Base-by-base conservation (phyloP, 805 yeast genomes). In the Candida oleophila region DNA sequence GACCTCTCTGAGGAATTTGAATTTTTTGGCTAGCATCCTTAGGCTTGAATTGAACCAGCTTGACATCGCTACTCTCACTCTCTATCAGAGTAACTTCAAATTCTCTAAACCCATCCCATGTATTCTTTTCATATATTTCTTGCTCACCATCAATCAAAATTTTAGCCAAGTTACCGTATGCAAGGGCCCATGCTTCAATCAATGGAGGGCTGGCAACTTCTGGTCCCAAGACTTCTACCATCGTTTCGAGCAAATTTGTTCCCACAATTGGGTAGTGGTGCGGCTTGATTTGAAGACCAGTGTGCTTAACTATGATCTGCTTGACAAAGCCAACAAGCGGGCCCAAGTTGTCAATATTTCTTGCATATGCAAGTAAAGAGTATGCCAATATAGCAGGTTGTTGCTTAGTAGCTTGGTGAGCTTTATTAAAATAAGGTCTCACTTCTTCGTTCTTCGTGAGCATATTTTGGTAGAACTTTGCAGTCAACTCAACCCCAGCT, bases 201-300 rank as follows among this genome's bases (percentile, higher is more conserved):
- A 85, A 78, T 37, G 73, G 81, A 2, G 69, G 73, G 16, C 81
- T 80, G n/a, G 87, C 87, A n/a, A 70, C 74, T 20, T 64, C 68
- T 38, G 66, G 74, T 3, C 87, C 88, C 32, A 85, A 65, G 36
- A 81, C 71, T 45, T 75, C 74, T 36, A 62, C 59, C 62, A 86
- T 72, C 12, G 89, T 80, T 22, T 66, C 65, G 28, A 85, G 58
- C n/a, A 86, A 62, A 49, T 75, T 72, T 25, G 62, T 58, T 22
- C 89, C 91, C 28, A 85, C 89, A 52, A 81, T 71, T 19, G 82
- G 80, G 55, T 85, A 85, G 48, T 84, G 89, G 46, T 80, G 85
- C 3, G 89, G 79, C 50, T 65, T 60, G 38, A 85, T 74, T 56
- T 80, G 80, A 50, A 85, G 66, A 38, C 87, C 86, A 48, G 78